These are phyloP conservation scores for Hevea brasiliensis DNA, from an alignment of 345 rosid species.

Conservation along the genomic window DNA sequence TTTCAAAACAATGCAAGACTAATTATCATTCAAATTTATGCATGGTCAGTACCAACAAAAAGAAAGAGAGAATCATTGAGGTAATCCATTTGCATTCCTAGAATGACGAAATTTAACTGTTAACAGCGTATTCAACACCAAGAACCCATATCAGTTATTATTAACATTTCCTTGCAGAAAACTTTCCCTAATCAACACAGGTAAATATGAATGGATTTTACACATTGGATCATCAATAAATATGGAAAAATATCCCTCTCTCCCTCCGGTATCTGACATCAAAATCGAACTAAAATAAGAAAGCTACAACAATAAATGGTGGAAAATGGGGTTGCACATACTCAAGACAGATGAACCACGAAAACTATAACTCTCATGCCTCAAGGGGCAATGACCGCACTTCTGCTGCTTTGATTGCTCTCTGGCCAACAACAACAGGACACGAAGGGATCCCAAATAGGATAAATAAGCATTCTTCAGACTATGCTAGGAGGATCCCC, in stretches of 20 bases:
- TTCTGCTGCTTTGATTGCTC: neutral
- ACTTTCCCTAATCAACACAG: slow-evolving; percentile 20
- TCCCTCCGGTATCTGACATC: slow-evolving; percentile 18
- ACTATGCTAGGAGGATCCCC: slow-evolving; percentile 99
- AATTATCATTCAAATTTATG: too few species aligned
- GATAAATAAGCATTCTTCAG: slow-evolving; percentile 44
- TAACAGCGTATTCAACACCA: slow-evolving; percentile 20
- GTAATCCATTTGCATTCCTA: neutral
- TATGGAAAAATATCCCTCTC: neutral
- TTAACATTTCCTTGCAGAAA: slow-evolving; percentile 16
- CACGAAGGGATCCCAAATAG: neutral
- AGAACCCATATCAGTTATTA: neutral
- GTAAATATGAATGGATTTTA: slow-evolving; percentile 32
- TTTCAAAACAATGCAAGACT: too few species aligned
- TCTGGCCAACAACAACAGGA: neutral
- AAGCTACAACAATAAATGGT: slow-evolving; percentile 30
- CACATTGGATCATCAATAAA: slow-evolving; percentile 16
- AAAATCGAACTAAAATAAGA: slow-evolving; percentile 28
- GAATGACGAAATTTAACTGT: neutral
- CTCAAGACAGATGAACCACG: slow-evolving; percentile 7
- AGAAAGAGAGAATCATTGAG: neutral
- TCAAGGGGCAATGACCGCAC: neutral
- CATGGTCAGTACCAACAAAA: too few species aligned
- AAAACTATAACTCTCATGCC: slow-evolving; percentile 16
- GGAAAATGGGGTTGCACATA: slow-evolving; percentile 17